These are phyloP conservation scores for Coprinopsis strossmayeri DNA, from an alignment of 768 basidiomycete species.

Conservation along the genomic window DNA sequence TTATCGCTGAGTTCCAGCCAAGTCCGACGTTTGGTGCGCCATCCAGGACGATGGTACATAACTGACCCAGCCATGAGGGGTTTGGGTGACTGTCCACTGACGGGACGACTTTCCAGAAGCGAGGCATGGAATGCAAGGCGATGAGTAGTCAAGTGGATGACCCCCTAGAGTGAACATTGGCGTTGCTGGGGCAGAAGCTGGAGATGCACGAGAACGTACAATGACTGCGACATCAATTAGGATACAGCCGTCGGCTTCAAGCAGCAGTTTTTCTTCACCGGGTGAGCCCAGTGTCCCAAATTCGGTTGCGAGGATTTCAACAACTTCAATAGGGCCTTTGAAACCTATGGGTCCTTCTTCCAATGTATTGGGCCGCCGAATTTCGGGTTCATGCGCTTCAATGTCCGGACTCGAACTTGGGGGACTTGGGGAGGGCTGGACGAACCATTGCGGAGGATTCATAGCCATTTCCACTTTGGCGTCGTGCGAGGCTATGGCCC, in stretches of 20 bases:
- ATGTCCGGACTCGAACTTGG: not conserved
- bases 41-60: constrained; percentile 37
- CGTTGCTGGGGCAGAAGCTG: too few species aligned
- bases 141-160: constrained; percentile 60
- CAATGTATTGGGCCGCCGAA: not conserved
- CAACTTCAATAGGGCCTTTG: constrained; percentile 16
- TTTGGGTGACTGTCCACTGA: constrained; percentile 3
- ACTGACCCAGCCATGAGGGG: constrained; percentile 46
- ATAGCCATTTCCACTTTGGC: constrained; percentile 31
- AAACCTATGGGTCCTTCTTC: not conserved
- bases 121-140: constrained; percentile 62
- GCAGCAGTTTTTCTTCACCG: constrained; percentile 39
- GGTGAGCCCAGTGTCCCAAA: constrained; percentile 45
- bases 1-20: constrained; percentile 61
- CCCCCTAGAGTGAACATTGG: too few species aligned
- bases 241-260: constrained; percentile 46
- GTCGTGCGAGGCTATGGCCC: constrained; percentile 25
- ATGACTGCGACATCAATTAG: constrained; percentile 44
- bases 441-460: not conserved
- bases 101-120: constrained; percentile 39
- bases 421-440: not conserved
- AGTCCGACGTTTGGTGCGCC: constrained; percentile 39
- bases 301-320: constrained; percentile 46
- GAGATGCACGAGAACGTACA: constrained; percentile 24
- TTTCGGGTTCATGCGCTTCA: not conserved